These are phyloP conservation scores for Cryptococcus sp. DNA, from an alignment of 1,284 basidiomycete species.

Conservation along the genomic window DNA sequence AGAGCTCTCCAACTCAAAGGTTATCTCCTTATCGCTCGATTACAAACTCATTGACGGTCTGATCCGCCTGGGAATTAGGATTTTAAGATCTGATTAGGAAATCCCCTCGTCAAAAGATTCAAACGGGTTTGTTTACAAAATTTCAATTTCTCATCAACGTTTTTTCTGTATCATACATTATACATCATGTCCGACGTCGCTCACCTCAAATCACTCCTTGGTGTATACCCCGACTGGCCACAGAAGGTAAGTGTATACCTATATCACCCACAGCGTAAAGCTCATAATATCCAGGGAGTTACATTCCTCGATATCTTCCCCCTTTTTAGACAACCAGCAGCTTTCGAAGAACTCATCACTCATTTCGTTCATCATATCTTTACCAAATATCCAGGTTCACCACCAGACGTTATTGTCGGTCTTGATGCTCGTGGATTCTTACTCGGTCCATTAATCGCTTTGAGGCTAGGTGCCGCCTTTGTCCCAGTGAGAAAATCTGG, in stretches of 20 bases:
- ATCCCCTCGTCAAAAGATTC: too few species aligned
- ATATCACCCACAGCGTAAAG: not conserved
- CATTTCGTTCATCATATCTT: constrained; percentile 83
- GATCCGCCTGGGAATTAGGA: too few species aligned
- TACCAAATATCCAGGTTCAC: constrained; percentile 58
- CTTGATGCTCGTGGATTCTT: constrained; percentile 96
- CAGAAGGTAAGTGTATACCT: constrained; percentile 61
- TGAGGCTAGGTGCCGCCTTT: constrained; percentile 88
- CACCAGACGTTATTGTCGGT: constrained; percentile 91
- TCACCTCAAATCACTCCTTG: constrained; percentile 63
- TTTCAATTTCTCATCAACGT: too few species aligned
- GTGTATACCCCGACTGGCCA: constrained; percentile 73
- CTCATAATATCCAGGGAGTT: constrained; percentile 33
- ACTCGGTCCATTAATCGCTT: constrained; percentile 85
- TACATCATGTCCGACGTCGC: constrained; percentile 59
- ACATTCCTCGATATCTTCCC: constrained; percentile 79
- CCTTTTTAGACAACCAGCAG: constrained; percentile 72
- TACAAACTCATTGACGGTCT: too few species aligned
- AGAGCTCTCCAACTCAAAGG: too few species aligned
- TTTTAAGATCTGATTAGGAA: too few species aligned
- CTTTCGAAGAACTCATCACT: constrained; percentile 86
- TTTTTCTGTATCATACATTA: too few species aligned
- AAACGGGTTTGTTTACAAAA: too few species aligned
- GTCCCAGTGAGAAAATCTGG: constrained; percentile 93
- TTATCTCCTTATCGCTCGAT: too few species aligned